These are phyloP conservation scores for Casuarina glauca DNA, from an alignment of 306 rosid genomes.

Conservation along the genomic window DNA sequence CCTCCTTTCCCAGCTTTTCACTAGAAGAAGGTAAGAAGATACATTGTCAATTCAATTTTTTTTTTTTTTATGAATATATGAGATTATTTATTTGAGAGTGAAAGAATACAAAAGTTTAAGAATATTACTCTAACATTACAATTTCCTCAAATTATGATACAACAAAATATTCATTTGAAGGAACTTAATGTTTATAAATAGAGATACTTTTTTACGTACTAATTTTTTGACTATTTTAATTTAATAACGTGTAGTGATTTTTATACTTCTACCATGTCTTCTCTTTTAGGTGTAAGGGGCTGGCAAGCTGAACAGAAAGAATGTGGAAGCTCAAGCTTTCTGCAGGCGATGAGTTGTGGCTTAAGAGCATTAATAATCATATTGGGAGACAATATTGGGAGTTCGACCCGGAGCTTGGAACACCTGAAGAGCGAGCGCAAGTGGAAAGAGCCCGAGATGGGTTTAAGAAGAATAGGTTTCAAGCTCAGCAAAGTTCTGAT, in stretches of 20 bases:
- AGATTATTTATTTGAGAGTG: too few relatives aligned
- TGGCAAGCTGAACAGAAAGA: not conserved
- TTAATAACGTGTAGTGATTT: too few relatives aligned
- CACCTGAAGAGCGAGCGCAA: constrained; percentile 37
- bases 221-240: too few relatives aligned
- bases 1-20: not conserved
- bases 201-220: too few relatives aligned
- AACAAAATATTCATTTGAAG: too few relatives aligned
- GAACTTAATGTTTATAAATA: too few relatives aligned
- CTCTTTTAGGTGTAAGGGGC: not conserved
- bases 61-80: too few relatives aligned
- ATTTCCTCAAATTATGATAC: too few relatives aligned
- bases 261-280: too few relatives aligned
- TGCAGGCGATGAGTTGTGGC: constrained; percentile 36
- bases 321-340: constrained; percentile 74
- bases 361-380: constrained; percentile 50
- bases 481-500: constrained; percentile 58
- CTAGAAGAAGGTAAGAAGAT: not conserved
- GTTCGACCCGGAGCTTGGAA: constrained; percentile 49
- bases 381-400: constrained; percentile 79
- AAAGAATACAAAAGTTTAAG: too few relatives aligned
- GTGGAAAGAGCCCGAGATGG: constrained; percentile 37
- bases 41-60: too few relatives aligned
- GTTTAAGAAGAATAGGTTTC: constrained; percentile 53
- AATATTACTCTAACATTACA: too few relatives aligned